Percentiles rank a stretch among this genome's conserved stretches.
These are phyloP conservation scores for Saturnispora zaruensis DNA, from an alignment of 805 yeast genomes.

Conservation along the genomic window DNA sequence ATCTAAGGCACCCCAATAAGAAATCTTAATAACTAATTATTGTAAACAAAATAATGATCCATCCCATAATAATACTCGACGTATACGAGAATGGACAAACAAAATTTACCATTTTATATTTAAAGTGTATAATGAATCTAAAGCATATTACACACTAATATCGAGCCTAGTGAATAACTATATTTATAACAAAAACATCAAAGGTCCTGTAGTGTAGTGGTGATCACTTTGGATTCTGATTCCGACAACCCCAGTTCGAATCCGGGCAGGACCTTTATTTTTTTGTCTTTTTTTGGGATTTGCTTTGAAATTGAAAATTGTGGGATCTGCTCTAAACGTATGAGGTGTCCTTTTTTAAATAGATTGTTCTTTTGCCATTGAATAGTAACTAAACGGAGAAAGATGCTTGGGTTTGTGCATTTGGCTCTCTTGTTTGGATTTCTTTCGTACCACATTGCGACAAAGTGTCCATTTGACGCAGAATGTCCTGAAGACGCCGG, in stretches of 20 bases:
- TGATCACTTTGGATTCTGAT: slow-evolving; percentile 31
- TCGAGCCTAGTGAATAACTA: too few species aligned
- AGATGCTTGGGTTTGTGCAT: slow-evolving; percentile 6
- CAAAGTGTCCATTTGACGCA: slow-evolving; percentile 20
- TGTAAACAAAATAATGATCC: too few species aligned
- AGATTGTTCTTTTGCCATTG: neutral
- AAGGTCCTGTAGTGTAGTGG: slow-evolving; percentile 28
- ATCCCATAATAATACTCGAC: too few species aligned
- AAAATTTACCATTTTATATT: too few species aligned
- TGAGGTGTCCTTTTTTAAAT: slow-evolving; percentile 1
- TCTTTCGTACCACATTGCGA: slow-evolving; percentile 18
- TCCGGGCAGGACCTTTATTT: slow-evolving; percentile 29
- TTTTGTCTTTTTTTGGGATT: slow-evolving; percentile 6
- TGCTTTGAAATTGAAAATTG: too few species aligned
- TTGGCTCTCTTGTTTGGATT: slow-evolving; percentile 11
- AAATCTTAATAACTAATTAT: too few species aligned
- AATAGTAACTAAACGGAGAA: neutral
- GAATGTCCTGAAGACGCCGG: slow-evolving; percentile 15
- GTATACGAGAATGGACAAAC: too few species aligned
- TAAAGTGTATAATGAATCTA: too few species aligned
- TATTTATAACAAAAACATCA: neutral
- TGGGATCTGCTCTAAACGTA: slow-evolving; percentile 12
- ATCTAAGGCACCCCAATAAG: too few species aligned
- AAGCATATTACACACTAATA: too few species aligned
- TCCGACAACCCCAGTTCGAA: slow-evolving; percentile 32